phyloP scores from a whole-genome alignment of 169 alveolate species.

The Eimeria zaria region DNA sequence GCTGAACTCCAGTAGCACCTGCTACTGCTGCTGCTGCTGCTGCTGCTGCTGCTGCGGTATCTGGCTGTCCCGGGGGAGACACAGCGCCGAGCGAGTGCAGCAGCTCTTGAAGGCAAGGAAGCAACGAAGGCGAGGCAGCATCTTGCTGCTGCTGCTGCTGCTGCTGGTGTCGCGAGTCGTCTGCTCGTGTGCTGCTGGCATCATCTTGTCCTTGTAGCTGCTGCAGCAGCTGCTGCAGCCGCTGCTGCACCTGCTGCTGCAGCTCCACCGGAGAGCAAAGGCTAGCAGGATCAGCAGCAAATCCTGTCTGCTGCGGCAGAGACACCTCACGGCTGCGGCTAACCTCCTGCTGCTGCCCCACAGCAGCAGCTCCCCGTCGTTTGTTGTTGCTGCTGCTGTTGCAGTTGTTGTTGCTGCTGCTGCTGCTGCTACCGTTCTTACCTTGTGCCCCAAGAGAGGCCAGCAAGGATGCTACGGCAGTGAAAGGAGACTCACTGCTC shows the following conservation, averaged over 20 bases:
- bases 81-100: conserved; percentile 69
- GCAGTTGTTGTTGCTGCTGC: conserved; percentile 9
- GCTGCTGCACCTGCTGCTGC: conserved; percentile 78
- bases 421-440: conserved; percentile 53
- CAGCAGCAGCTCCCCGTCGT: neutral
- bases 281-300: neutral
- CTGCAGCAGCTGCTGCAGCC: conserved; percentile 77
- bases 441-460: conserved; percentile 34
- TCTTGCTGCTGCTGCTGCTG: conserved; percentile 59
- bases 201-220: conserved; percentile 40
- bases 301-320: conserved; percentile 36
- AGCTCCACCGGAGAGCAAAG: conserved; percentile 28
- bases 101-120: conserved; percentile 49
- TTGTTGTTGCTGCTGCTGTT: conserved; percentile 23
- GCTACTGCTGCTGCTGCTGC: conserved; percentile 28
- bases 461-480: conserved; percentile 41
- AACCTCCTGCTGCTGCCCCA: conserved; percentile 26
- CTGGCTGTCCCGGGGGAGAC: conserved; percentile 37
- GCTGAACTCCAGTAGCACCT: conserved; percentile 27
- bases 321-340: conserved; percentile 25
- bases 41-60: conserved; percentile 38
- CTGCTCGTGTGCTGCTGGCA: conserved; percentile 11
- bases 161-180: neutral
- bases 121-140: conserved; percentile 16
- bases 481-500: conserved; percentile 33